Conservation (phyloP, 2,329 filamentous ascomycete genomes). For the Colletotrichum lindemuthianum region DNA sequence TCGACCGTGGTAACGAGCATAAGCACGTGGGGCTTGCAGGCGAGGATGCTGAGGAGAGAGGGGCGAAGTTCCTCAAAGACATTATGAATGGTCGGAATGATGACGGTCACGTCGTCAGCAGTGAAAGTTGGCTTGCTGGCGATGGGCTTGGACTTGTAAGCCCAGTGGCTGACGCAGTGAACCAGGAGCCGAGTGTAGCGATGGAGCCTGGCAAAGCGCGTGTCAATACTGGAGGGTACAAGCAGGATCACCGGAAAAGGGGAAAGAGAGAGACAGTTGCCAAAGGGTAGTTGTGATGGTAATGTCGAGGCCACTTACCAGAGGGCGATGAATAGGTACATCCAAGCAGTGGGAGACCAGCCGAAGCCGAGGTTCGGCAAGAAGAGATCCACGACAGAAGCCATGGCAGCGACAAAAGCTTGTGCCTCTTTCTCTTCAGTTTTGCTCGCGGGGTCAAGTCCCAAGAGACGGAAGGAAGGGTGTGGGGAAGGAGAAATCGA, state of each 20-base stretch:
- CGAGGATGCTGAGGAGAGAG: constrained; percentile 81
- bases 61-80: constrained; percentile 84
- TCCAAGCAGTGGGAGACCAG: constrained; percentile 35
- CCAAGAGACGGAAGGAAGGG: too few species aligned
- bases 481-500: constrained; percentile 1
- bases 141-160: constrained; percentile 85
- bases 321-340: constrained; percentile 41
- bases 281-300: neutral
- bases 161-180: constrained; percentile 87
- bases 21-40: constrained; percentile 75
- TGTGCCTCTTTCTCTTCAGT: too few species aligned
- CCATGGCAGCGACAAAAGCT: constrained; percentile 7
- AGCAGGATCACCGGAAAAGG: neutral
- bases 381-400: constrained; percentile 31
- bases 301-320: constrained; percentile 53
- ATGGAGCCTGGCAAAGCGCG: constrained; percentile 71
- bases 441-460: too few species aligned
- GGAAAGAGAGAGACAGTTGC: neutral
- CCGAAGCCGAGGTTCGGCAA: constrained; percentile 29
- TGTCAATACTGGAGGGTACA: constrained; percentile 34
- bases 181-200: constrained; percentile 88
- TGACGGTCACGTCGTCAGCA: constrained; percentile 87
- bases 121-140: constrained; percentile 83
- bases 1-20: constrained; percentile 89
- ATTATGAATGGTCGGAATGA: constrained; percentile 92